A percentile compares a stretch with the other conserved stretches of the same genome.
Evolutionary conservation across 2,329 filamentous ascomycete species (phyloP).

Genomic region (Phaeosphaeriaceae sp.): DNA sequence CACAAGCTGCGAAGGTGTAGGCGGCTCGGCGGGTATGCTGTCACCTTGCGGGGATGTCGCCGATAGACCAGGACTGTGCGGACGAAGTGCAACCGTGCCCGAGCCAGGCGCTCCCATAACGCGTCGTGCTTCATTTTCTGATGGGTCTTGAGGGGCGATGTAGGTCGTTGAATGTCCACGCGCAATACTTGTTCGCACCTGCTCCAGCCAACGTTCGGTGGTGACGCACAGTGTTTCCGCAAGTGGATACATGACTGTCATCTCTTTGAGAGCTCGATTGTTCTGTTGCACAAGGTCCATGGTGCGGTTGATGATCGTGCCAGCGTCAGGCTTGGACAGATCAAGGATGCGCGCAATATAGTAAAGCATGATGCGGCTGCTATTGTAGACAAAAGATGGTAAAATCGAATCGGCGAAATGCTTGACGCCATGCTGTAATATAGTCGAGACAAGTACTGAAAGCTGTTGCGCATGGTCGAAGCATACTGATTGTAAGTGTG

Average conservation of each 20-base stretch:
- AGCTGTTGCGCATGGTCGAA: conserved; percentile 43
- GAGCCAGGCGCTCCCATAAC: conserved; percentile 26
- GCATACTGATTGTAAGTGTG: conserved; percentile 35
- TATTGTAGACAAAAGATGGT: conserved; percentile 44
- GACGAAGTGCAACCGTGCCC: conserved; percentile 12
- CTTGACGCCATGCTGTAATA: conserved; percentile 40
- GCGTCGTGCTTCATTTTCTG: conserved; percentile 33
- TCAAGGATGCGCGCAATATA: conserved; percentile 42
- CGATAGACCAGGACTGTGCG: conserved; percentile 16
- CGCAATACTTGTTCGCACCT: conserved; percentile 37
- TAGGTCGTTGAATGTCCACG: conserved; percentile 36
- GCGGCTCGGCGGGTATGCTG: conserved; percentile 16
- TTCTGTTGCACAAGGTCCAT: conserved; percentile 42
- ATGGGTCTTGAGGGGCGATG: conserved; percentile 38
- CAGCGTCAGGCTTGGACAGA: conserved; percentile 32
- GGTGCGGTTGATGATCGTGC: conserved; percentile 33
- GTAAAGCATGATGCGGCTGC: conserved; percentile 44
- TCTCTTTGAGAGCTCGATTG: conserved; percentile 38
- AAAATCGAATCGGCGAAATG: conserved; percentile 44
- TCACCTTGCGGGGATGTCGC: conserved; percentile 23
- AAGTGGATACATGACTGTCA: conserved; percentile 42
- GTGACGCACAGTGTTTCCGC: conserved; percentile 41
- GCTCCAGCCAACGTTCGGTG: conserved; percentile 42
- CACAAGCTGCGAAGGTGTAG: conserved; percentile 17
- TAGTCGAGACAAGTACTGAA: conserved; percentile 35